phyloP scores from a whole-genome alignment of 768 basidiomycete species.

The Austroboletus eburneus region DNA sequence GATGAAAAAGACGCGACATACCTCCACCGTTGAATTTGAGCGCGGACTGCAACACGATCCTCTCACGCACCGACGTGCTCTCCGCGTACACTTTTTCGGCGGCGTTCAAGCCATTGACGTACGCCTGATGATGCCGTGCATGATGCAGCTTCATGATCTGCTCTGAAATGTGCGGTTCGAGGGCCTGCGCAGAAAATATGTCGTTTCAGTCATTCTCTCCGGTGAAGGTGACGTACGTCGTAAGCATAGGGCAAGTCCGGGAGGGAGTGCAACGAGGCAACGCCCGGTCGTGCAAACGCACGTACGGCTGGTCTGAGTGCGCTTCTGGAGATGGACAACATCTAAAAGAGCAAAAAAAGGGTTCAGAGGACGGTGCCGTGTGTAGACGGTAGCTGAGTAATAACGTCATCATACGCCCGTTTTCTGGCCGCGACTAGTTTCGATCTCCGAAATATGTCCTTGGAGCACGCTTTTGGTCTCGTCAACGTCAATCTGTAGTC shows the following conservation, averaged over 20 bases:
- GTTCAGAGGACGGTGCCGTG: too few species aligned
- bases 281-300: conserved; percentile 39
- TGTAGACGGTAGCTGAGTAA: neutral
- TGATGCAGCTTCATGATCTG: conserved; percentile 96
- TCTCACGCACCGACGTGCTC: conserved; percentile 60
- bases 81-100: conserved; percentile 82
- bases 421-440: neutral
- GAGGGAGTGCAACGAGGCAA: conserved; percentile 62
- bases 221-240: conserved; percentile 45
- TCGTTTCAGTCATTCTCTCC: neutral
- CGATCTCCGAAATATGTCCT: conserved; percentile 4
- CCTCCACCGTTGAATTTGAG: conserved; percentile 99
- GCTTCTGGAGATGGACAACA: conserved; percentile 48
- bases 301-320: conserved; percentile 44
- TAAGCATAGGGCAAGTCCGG: conserved; percentile 79
- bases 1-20: conserved; percentile 17
- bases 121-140: conserved; percentile 86
- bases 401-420: conserved; percentile 11
- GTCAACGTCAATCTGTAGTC: too few species aligned
- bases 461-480: too few species aligned
- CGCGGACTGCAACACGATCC: conserved; percentile 83
- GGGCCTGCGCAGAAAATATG: conserved; percentile 48
- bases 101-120: conserved; percentile 92
- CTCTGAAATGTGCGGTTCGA: conserved; percentile 88
- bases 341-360: conserved; percentile 12